A percentile compares a stretch with the other conserved stretches of the same genome.
phyloP scores from a whole-genome alignment of 1,139 yeast genomes.

The Zygotorulaspora mrakii region DNA sequence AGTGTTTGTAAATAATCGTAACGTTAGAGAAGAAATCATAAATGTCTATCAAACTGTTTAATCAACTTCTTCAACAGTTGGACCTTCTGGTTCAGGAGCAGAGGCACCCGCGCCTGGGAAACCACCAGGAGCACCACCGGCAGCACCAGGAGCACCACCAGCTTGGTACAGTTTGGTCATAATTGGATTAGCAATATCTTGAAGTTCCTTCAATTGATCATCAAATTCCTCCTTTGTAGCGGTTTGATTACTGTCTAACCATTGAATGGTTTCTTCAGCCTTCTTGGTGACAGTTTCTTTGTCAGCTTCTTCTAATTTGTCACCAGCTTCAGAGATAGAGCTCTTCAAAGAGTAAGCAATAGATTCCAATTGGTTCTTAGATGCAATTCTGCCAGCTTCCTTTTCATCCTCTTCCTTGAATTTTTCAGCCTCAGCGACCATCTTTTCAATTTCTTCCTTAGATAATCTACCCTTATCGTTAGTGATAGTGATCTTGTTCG shows the following conservation, averaged over 20 bases:
- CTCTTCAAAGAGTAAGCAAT: slow-evolving; percentile 87
- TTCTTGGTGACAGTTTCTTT: slow-evolving; percentile 75
- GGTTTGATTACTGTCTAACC: slow-evolving; percentile 86
- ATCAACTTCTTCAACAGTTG: slow-evolving; percentile 94
- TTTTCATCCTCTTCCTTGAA: slow-evolving; percentile 81
- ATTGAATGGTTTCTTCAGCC: slow-evolving; percentile 77
- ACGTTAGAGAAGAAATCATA: slow-evolving; percentile 5
- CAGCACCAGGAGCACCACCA: slow-evolving; percentile 63
- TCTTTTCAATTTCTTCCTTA: slow-evolving; percentile 89
- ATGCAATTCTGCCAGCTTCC: slow-evolving; percentile 72
- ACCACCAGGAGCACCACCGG: slow-evolving; percentile 66
- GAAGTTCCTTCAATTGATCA: slow-evolving; percentile 91
- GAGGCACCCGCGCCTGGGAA: slow-evolving; percentile 67
- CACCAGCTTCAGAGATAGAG: slow-evolving; percentile 74
- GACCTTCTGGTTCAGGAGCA: slow-evolving; percentile 73
- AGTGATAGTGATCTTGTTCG: slow-evolving; percentile 76
- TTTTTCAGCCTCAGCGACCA: slow-evolving; percentile 90
- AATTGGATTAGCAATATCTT: slow-evolving; percentile 90
- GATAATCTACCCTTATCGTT: slow-evolving; percentile 96
- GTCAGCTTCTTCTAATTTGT: slow-evolving; percentile 79
- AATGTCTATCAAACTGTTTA: slow-evolving; percentile 39
- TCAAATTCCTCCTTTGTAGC: slow-evolving; percentile 83
- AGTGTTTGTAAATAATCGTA: slow-evolving; percentile 14
- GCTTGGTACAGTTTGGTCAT: slow-evolving; percentile 87
- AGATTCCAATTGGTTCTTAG: slow-evolving; percentile 89